These are phyloP conservation scores for Sphagnum magellanicum DNA, from an alignment of 228 moss, liverwort and hornwort species.

Conservation along the genomic window DNA sequence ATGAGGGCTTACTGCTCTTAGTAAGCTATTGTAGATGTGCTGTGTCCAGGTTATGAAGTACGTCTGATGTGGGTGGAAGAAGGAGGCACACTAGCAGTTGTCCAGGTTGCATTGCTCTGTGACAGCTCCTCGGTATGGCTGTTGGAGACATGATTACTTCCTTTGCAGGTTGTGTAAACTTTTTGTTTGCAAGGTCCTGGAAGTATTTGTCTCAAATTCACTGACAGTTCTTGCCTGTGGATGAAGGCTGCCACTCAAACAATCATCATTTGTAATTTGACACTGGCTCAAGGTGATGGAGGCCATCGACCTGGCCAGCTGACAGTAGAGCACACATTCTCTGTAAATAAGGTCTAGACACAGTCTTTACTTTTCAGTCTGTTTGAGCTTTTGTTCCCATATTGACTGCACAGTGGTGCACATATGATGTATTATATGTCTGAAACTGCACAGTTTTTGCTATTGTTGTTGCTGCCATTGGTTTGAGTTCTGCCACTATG, in stretches of 20 bases:
- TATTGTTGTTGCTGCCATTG: no score
- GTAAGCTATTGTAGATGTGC: neutral
- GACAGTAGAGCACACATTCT: conserved; percentile 40
- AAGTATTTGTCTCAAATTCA: neutral
- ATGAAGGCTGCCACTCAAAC: conserved; percentile 46
- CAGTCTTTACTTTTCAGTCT: neutral
- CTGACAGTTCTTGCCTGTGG: conserved; percentile 6
- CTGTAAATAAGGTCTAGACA: conserved; percentile 43
- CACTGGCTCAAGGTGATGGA: conserved; percentile 64
- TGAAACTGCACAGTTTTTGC: neutral
- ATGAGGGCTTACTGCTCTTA: neutral
- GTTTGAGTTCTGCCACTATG: no score
- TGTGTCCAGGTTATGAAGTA: conserved; percentile 35
- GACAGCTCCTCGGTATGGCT: conserved; percentile 36
- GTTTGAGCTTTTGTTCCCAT: neutral
- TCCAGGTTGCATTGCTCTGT: conserved; percentile 64
- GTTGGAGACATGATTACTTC: conserved; percentile 2
- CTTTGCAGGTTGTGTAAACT: conserved; percentile 6
- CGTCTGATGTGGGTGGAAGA: conserved; percentile 85
- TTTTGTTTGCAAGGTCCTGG: conserved; percentile 1
- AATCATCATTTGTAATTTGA: conserved; percentile 56
- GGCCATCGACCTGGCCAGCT: conserved; percentile 56
- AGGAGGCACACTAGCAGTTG: conserved; percentile 18
- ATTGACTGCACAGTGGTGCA: neutral
- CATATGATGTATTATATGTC: neutral